Base-by-base conservation (phyloP, 768 basidiomycete species). In the Phanerochaete sordida region DNA sequence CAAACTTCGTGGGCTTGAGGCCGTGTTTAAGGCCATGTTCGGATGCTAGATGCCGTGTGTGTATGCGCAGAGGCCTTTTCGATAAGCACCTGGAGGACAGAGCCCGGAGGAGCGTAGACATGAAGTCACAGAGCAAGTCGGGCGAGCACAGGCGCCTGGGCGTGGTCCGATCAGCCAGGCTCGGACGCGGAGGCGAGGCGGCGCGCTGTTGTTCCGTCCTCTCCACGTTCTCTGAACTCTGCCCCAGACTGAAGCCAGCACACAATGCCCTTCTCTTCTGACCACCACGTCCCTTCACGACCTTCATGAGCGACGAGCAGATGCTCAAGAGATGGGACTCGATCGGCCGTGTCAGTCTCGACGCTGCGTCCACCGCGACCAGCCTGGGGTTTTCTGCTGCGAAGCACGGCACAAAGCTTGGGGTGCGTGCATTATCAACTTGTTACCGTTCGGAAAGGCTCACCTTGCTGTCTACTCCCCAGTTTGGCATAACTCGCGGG, bases 401-500 rank as follows among this genome's bases (percentile, higher is more conserved):
- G 8, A 91, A 88, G 71, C 73, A 74, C 16, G 80, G 84, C 33
- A 92, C 91, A 12, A 81, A 81, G 61, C 74, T 92, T 56, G 87
- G 88, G 60, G 90, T 91, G 70, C 60, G 83, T 54, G 35, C 9
- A 23, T 33, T 11, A 33, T n/a, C 9, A 4, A 28, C 12, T 43
- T 37, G 13, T 33, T 51, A 37, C 49, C 49, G 58, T 44, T 48
- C 43, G 64, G n/a, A 59, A 35, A 58, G 33, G 13, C 33, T 35
- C 33, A 35, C 33, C 33, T 35, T n/a, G 7, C 33, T 49, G 30
- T 26, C 43, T 26, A 7, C 6, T 35, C 7, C 28, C 13, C 51
- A 91, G 88, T 93, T 93, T 68, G 80, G 84, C 30, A 76, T 91
- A 28, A 84, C 85, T 47, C 79, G 89, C 35, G 80, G 78, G 5